Base-by-base conservation (phyloP, 2,329 filamentous ascomycete genomes). In the Fusarium robinianum region DNA sequence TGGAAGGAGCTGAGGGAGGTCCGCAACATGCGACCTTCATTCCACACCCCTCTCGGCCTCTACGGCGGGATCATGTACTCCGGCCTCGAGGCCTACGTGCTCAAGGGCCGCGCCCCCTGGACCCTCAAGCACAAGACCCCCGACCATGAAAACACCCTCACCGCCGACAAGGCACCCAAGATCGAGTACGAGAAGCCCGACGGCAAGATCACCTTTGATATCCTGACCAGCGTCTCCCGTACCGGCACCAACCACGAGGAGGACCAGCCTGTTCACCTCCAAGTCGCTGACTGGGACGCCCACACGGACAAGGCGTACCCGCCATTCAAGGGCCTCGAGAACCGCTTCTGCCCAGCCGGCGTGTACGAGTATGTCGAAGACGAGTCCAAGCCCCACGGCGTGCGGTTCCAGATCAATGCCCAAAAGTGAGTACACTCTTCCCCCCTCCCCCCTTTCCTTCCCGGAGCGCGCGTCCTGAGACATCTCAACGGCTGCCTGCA, bases 291-390 rank as follows among this genome's bases (percentile, higher is more conserved):
- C 70, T 96, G 90, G 90, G 90, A 96, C 61, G 84, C 84, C 63
- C 94, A 99, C 72, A 86, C 90, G 3, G 76, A 84, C 51, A 81
- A 84, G 67, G 85, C 90, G 38, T 99, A 85, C 74, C 94, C 94
- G 15, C 78, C 80, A 51, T 99, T 88, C 72, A 87, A 96, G 76
- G 94, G 94, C 8, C 67, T 99, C 5, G 94, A 99, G 77, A 96
- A 95, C 68, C 79, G 94, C 14, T 99, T 99, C 76, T 99, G 94
- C 66, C 94, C 94, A 12, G 94, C 94, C 1, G 94, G 91, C 10
- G 94, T 99, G 55, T 99, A 99, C 63, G 94, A 99, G 69, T 99
- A 99, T 68, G 83, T 97, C 7, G 94, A 99, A 72, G 94, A 99
- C 65, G 80, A 85, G 40, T 84, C 78, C 41, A 96, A 95, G 72